Percentiles rank a stretch among this genome's conserved stretches.
These are phyloP conservation scores for Lagenidium sp. DNA, from an alignment of 352 stramenopile genomes.

Conservation along the genomic window DNA sequence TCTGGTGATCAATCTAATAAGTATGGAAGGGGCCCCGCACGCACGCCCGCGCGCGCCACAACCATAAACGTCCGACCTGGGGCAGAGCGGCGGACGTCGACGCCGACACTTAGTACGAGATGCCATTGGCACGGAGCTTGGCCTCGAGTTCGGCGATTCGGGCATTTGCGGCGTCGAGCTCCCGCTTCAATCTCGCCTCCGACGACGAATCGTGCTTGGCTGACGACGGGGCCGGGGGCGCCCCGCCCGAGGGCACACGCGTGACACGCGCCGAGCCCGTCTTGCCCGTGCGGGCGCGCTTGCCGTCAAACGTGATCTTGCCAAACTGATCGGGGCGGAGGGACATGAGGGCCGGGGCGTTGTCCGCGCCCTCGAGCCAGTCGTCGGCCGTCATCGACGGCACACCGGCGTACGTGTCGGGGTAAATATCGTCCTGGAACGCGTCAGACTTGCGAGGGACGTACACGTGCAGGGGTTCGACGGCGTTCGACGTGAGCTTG, in stretches of 20 bases:
- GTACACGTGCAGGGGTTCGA: conserved; percentile 95
- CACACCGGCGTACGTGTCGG: conserved; percentile 91
- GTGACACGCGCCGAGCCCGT: conserved; percentile 15
- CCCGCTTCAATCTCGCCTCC: conserved; percentile 61
- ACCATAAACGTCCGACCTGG: too few species aligned
- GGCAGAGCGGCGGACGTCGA: too few species aligned
- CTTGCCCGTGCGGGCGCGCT: conserved; percentile 35
- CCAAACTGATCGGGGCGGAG: conserved; percentile 87
- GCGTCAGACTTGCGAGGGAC: conserved; percentile 98
- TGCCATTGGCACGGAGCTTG: conserved; percentile 65
- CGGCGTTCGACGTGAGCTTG: conserved; percentile 94
- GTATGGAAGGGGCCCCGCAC: too few species aligned
- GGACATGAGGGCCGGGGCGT: conserved; percentile 88
- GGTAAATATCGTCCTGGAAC: conserved; percentile 99
- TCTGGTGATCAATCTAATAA: conserved; percentile 22
- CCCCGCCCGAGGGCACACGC: conserved; percentile 17
- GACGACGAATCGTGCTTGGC: conserved; percentile 22
- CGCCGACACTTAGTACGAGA: conserved; percentile 85
- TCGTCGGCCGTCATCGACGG: conserved; percentile 94
- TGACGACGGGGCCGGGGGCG: conserved; percentile 12
- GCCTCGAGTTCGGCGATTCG: conserved; percentile 82
- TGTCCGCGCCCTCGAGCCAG: conserved; percentile 93
- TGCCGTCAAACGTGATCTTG: conserved; percentile 83
- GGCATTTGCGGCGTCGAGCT: conserved; percentile 70
- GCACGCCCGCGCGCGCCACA: too few species aligned